These are phyloP conservation scores for Leishmania amazonensis DNA, from an alignment of 208 protist species.

Conservation along the genomic window DNA sequence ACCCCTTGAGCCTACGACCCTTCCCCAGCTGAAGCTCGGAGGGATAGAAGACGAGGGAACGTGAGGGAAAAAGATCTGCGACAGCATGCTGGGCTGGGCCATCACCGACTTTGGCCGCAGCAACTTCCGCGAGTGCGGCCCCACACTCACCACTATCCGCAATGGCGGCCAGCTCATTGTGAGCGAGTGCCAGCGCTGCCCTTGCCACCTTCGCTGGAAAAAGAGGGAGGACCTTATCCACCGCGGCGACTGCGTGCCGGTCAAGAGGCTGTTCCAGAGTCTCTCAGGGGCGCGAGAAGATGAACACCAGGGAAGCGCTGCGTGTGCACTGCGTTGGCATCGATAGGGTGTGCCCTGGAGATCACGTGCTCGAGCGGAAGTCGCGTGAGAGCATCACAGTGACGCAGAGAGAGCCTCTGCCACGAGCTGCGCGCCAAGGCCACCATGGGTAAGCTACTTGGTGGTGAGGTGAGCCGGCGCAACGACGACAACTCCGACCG, in stretches of 20 bases:
- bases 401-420: constrained; percentile 21
- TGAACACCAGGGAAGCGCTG: constrained; percentile 16
- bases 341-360: constrained; percentile 13
- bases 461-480: constrained; percentile 24
- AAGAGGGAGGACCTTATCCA: constrained; percentile 29
- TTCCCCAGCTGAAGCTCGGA: constrained; percentile 23
- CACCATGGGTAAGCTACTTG: constrained; percentile 15
- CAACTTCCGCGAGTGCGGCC: constrained; percentile 20
- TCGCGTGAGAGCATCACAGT: constrained; percentile 24
- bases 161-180: constrained; percentile 23
- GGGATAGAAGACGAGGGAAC: constrained; percentile 16
- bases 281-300: constrained; percentile 12
- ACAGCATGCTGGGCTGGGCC: constrained; percentile 26
- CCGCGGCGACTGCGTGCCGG: constrained; percentile 20
- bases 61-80: not conserved
- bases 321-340: constrained; percentile 21
- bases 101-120: constrained; percentile 27
- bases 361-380: constrained; percentile 24
- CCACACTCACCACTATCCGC: constrained; percentile 13
- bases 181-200: constrained; percentile 14
- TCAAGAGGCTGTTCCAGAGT: constrained; percentile 12
- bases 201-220: constrained; percentile 22
- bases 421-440: constrained; percentile 23
- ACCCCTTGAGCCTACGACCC: constrained; percentile 23
- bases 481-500: constrained; percentile 32